Evolutionary conservation across 148 eudicot species (phyloP).

Genomic region (Camellia japonica): DNA sequence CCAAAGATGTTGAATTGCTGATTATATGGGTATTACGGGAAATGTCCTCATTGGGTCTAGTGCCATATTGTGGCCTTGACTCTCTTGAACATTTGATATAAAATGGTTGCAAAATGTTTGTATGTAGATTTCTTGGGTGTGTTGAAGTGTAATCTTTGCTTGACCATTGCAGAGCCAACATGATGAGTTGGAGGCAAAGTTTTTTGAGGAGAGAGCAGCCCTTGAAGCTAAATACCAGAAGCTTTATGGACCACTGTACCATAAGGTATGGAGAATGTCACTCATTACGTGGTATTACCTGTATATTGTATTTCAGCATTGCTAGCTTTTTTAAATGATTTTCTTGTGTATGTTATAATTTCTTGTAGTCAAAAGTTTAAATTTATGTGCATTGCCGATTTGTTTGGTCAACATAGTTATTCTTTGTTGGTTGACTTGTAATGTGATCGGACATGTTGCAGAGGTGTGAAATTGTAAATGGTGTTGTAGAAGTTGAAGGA

Average conservation of each 20-base stretch:
- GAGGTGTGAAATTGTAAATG: conserved; percentile 89
- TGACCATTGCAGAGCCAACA: conserved; percentile 59
- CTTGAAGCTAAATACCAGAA: conserved; percentile 93
- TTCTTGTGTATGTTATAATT: not conserved
- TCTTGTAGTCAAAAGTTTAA: not conserved
- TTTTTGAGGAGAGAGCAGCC: conserved; percentile 84
- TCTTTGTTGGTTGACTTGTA: not conserved
- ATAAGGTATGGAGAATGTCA: conserved; percentile 39
- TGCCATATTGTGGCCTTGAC: not conserved
- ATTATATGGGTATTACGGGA: not conserved
- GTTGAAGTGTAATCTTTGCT: conserved; percentile 6
- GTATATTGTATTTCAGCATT: not conserved
- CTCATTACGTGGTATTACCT: not conserved
- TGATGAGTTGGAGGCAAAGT: conserved; percentile 82
- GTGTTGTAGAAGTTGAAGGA: conserved; percentile 81
- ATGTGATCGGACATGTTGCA: conserved; percentile 20
- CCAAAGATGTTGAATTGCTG: not conserved
- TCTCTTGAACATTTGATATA: not conserved
- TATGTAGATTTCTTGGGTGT: not conserved
- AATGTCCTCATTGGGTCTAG: not conserved
- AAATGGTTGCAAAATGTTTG: too few species aligned
- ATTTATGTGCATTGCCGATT: not conserved
- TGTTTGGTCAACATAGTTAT: not conserved
- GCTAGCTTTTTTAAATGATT: not conserved
- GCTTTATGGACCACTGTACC: conserved; percentile 75